Percentiles rank a stretch among this genome's conserved stretches.
Conservation (phyloP, 805 yeast genomes). For the Middelhovenomyces tepae region DNA sequence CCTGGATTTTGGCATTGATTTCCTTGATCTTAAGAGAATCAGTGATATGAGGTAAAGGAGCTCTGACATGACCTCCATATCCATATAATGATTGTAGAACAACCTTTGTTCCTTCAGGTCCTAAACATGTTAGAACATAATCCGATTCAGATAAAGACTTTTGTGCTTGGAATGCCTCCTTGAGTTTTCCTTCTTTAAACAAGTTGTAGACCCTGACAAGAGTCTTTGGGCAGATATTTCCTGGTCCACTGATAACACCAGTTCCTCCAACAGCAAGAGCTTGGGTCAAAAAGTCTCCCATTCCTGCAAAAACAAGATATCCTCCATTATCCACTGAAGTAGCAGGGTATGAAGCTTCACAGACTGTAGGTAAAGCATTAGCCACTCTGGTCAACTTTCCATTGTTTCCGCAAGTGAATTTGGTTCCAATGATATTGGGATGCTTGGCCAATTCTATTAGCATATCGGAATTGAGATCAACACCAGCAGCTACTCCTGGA, state of each 20-base stretch:
- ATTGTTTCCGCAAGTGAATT: conserved; percentile 9
- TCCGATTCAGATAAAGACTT: neutral
- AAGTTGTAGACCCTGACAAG: conserved; percentile 3
- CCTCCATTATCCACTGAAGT: conserved; percentile 1
- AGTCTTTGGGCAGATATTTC: conserved; percentile 5
- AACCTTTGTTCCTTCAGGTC: conserved; percentile 1
- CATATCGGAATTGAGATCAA: conserved; percentile 29
- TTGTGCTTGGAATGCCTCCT: neutral
- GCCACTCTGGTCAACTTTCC: conserved; percentile 5
- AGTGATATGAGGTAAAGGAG: too few relatives aligned
- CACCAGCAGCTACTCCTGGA: conserved; percentile 36
- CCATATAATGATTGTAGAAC: neutral
- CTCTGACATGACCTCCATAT: too few relatives aligned
- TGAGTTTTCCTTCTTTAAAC: neutral
- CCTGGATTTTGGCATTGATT: too few relatives aligned
- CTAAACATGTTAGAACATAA: neutral
- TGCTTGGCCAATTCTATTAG: conserved; percentile 27
- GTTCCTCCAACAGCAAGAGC: conserved; percentile 2
- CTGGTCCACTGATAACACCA: conserved; percentile 5
- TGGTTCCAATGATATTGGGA: conserved; percentile 32
- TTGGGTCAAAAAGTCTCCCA: conserved; percentile 3
- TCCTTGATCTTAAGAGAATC: too few relatives aligned
- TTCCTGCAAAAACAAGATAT: conserved; percentile 4
- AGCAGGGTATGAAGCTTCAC: too few relatives aligned
- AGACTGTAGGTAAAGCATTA: conserved; percentile 1